Conservation (phyloP, 2,329 filamentous ascomycete species). For the Drechslerella dactyloides region DNA sequence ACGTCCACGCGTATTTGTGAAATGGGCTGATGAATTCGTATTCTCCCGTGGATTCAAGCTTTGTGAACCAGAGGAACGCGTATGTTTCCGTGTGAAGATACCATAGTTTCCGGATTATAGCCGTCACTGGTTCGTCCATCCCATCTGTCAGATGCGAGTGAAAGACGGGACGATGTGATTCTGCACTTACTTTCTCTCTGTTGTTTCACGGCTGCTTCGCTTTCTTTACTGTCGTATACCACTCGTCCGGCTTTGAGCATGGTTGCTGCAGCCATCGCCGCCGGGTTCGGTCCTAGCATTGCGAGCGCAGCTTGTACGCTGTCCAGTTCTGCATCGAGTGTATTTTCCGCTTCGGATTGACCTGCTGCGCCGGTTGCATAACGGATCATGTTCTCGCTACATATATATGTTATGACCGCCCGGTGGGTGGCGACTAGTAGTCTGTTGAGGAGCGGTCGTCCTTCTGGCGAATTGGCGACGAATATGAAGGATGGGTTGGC, state of each 20-base stretch:
- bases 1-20: slow-evolving; percentile 26
- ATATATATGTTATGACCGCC: slow-evolving; percentile 28
- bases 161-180: background rate
- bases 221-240: slow-evolving; percentile 29
- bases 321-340: slow-evolving; percentile 22
- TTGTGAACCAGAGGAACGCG: slow-evolving; percentile 43
- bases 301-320: slow-evolving; percentile 24
- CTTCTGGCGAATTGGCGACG: slow-evolving; percentile 8
- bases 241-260: slow-evolving; percentile 31
- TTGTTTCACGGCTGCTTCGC: slow-evolving; percentile 23
- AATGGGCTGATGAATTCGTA: slow-evolving; percentile 37
- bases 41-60: slow-evolving; percentile 11
- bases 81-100: slow-evolving; percentile 35
- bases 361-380: slow-evolving; percentile 22
- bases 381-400: slow-evolving; percentile 41
- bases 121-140: slow-evolving; percentile 15
- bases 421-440: slow-evolving; percentile 31
- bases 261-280: slow-evolving; percentile 27
- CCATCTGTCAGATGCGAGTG: background rate
- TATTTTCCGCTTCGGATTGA: slow-evolving; percentile 1
- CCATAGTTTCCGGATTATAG: slow-evolving; percentile 39
- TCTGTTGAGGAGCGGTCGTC: slow-evolving; percentile 27
- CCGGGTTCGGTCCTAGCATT: slow-evolving; percentile 42
- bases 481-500: background rate
- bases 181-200: slow-evolving; percentile 28